A percentile compares a stretch with the other conserved stretches of the same genome.
Evolutionary conservation across 352 stramenopile genomes (phyloP).

Genomic region (Pythium rhizo-oryzae): DNA sequence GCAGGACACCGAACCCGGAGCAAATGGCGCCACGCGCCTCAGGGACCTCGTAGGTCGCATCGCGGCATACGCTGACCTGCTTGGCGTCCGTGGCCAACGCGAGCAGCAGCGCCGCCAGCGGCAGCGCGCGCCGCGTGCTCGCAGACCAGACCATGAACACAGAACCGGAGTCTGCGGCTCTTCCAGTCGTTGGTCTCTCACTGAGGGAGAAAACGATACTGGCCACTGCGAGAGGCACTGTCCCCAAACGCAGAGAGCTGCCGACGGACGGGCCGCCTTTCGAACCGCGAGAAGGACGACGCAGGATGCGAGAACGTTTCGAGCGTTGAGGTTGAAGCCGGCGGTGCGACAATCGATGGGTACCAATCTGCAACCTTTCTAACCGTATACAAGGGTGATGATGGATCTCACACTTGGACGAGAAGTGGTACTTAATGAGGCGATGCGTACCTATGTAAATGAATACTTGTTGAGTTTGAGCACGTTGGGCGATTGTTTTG

Average conservation of each 20-base stretch:
- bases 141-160: conserved; percentile 14
- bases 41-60: conserved; percentile 37
- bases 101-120: conserved; percentile 3
- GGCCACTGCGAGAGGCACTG: no score
- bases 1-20: conserved; percentile 23
- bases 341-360: no score
- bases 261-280: no score
- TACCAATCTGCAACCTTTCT: neutral
- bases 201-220: neutral
- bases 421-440: no score
- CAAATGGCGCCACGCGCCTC: conserved; percentile 31
- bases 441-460: no score
- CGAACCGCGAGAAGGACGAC: no score
- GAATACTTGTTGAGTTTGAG: no score
- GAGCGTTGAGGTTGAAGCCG: neutral
- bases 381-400: neutral
- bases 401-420: neutral
- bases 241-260: no score
- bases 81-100: neutral
- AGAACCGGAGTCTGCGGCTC: no score
- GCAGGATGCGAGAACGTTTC: neutral
- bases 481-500: no score
- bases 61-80: conserved; percentile 31
- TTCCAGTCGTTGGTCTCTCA: neutral
- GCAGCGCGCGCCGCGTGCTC: neutral